Evolutionary conservation across 2,329 filamentous ascomycete genomes (phyloP).

Genomic region (Curvularia hawaiiensis): DNA sequence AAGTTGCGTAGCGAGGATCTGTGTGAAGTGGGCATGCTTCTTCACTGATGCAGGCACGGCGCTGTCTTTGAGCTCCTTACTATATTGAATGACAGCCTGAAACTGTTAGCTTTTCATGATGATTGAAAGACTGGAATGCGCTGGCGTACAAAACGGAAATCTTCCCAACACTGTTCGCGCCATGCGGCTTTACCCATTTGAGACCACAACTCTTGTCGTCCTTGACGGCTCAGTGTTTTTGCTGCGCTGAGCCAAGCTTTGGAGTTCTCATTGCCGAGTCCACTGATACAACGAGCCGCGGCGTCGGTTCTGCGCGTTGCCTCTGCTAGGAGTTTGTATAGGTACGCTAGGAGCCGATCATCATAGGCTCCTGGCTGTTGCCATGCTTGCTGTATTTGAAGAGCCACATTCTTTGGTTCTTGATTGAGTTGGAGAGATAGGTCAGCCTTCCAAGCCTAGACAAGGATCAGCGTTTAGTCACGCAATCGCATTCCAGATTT

Average conservation of each 20-base stretch:
- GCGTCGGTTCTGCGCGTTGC: slow-evolving; percentile 18
- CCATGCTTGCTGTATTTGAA: slow-evolving; percentile 24
- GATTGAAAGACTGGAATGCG: neutral
- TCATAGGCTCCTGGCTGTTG: slow-evolving; percentile 35
- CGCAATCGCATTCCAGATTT: neutral
- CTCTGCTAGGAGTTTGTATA: slow-evolving; percentile 33
- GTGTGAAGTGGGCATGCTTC: slow-evolving; percentile 33
- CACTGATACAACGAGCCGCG: slow-evolving; percentile 9
- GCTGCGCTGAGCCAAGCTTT: slow-evolving; percentile 40
- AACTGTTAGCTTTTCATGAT: slow-evolving; percentile 12
- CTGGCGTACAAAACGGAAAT: slow-evolving; percentile 38
- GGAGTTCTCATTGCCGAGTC: slow-evolving; percentile 28
- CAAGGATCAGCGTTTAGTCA: slow-evolving; percentile 5
- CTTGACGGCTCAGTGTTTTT: slow-evolving; percentile 29
- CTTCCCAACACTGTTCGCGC: slow-evolving; percentile 42
- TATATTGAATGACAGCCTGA: slow-evolving; percentile 39
- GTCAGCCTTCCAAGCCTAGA: slow-evolving; percentile 42
- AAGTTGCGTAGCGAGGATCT: slow-evolving; percentile 38
- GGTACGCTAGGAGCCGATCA: slow-evolving; percentile 31
- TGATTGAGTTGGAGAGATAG: slow-evolving; percentile 27
- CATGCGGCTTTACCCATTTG: slow-evolving; percentile 35
- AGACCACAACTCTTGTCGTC: slow-evolving; percentile 36
- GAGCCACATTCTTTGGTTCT: slow-evolving; percentile 15
- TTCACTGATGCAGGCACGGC: slow-evolving; percentile 20
- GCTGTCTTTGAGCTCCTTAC: slow-evolving; percentile 28